Evolutionary conservation across 75 land plant genomes (phyloP).

Genomic region (Sequoiadendron giganteum): DNA sequence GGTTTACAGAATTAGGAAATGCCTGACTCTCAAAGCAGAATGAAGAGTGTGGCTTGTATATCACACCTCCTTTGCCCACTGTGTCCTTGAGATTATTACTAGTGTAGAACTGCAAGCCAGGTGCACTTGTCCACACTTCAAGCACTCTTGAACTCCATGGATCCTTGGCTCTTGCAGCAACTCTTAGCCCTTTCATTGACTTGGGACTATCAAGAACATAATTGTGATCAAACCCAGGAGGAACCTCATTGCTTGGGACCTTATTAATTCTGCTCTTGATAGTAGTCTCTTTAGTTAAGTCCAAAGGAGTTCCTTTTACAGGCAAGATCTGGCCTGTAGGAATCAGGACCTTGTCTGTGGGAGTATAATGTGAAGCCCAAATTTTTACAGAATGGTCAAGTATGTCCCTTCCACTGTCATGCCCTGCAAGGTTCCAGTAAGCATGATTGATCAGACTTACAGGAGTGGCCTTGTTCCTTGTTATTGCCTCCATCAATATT

Average conservation of each 20-base stretch:
- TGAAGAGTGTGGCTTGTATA: conserved; percentile 39
- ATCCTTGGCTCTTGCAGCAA: conserved; percentile 45
- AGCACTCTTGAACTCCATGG: conserved; percentile 37
- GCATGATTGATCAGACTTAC: conserved; percentile 68
- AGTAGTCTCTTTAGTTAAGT: conserved; percentile 32
- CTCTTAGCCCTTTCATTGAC: conserved; percentile 22
- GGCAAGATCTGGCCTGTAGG: conserved; percentile 60
- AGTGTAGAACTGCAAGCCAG: conserved; percentile 78
- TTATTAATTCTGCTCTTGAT: conserved; percentile 43
- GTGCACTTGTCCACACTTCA: conserved; percentile 52
- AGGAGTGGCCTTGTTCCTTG: conserved; percentile 64
- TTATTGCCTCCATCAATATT: conserved; percentile 47
- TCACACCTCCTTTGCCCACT: conserved; percentile 56
- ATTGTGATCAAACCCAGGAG: conserved; percentile 65
- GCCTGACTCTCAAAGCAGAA: conserved; percentile 82
- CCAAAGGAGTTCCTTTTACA: conserved; percentile 66
- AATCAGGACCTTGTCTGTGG: conserved; percentile 47
- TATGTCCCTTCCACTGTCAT: conserved; percentile 49
- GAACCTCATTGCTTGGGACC: conserved; percentile 9
- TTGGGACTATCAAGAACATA: conserved; percentile 40
- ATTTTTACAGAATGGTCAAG: conserved; percentile 48
- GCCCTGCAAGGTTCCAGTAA: conserved; percentile 86
- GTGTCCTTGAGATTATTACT: conserved; percentile 28
- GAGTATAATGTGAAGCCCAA: conserved; percentile 49
- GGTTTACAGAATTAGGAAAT: conserved; percentile 71